Base-by-base conservation (phyloP, 2,329 filamentous ascomycete genomes). In the Stagonosporopsis vannaccii region DNA sequence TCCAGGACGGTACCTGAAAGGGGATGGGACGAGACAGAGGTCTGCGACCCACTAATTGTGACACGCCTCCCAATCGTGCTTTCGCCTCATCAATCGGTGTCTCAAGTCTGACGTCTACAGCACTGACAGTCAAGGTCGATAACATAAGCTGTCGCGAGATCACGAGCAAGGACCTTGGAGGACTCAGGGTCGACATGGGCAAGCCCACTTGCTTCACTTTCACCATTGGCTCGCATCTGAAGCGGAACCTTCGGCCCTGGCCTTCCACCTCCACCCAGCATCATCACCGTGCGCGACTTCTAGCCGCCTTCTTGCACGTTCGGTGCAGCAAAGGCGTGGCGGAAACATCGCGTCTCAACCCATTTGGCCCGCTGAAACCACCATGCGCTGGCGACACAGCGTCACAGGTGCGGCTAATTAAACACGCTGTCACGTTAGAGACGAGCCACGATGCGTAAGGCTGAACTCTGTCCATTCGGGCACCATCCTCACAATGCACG, bases 11-110 rank as follows among this genome's bases (percentile, higher is more conserved):
- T 67, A 66, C 60, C 68, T 67, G 58, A 68, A 69, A 63, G 51
- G 61, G 66, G 67, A 67, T 65, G 61, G 62, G 55, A 61, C 67
- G 57, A 62, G 62, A 70, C 61, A 65, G 33, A 58, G 55, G 52
- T 51, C 56, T 51, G 42, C 33, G 56, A 49, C 60, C 66, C 66
- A 63, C 59, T 62, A 49, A 62, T 59, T 49, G 43, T 57, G 55
- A 60, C 58, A 60, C 63, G 49, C 58, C 37, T 58, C 35, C 69
- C 69, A 73, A 73, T 73, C 61, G 60, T 53, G 58, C 33, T 19
- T 39, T 49, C 61, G 72, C 70, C 70, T 72, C 63, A 68, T 60
- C 65, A 51, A 65, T 59, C 66, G 61, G 62, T 61, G 68, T 72
- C 67, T 73, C 67, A 69, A 66, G 67, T 56, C 61, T 56, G 60